Percentiles rank a stretch among this genome's conserved stretches.
Conservation (phyloP, 768 basidiomycete genomes). For the Leucocoprinus sp. region DNA sequence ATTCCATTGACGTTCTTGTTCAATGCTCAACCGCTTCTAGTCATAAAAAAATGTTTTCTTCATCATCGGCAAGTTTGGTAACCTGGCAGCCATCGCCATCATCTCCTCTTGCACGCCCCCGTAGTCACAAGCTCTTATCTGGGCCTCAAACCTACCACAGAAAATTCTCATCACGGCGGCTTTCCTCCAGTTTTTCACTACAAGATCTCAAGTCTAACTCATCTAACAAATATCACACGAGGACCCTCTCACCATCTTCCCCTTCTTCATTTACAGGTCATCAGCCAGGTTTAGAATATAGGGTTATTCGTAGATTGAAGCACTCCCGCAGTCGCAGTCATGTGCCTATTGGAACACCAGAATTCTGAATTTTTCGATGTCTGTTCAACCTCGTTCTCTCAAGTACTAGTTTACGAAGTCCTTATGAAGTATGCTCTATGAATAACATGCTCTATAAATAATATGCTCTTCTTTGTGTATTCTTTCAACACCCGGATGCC, state of each 20-base stretch:
- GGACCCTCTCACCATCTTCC: not conserved
- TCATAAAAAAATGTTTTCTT: not conserved
- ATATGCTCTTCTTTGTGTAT: not conserved
- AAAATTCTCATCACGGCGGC: not conserved
- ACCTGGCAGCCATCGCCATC: not conserved
- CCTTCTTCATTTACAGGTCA: conserved; percentile 2
- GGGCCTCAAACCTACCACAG: not conserved
- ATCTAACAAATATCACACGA: not conserved
- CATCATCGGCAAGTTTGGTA: not conserved
- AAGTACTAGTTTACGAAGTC: not conserved
- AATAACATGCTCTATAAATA: not conserved
- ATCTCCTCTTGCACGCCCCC: not conserved
- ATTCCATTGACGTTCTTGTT: not conserved
- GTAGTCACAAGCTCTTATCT: not conserved
- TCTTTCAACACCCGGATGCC: not conserved
- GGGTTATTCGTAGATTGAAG: not conserved
- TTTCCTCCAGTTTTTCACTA: not conserved
- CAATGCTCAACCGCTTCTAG: not conserved
- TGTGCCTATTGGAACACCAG: conserved; percentile 4
- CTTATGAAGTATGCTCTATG: not conserved
- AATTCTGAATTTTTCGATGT: conserved; percentile 6
- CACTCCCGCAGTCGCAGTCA: not conserved
- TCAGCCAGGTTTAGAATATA: conserved; percentile 3
- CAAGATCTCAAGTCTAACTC: not conserved
- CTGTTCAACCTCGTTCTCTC: not conserved